Conservation (phyloP, 306 rosid genomes). For the Parietaria judaica region DNA sequence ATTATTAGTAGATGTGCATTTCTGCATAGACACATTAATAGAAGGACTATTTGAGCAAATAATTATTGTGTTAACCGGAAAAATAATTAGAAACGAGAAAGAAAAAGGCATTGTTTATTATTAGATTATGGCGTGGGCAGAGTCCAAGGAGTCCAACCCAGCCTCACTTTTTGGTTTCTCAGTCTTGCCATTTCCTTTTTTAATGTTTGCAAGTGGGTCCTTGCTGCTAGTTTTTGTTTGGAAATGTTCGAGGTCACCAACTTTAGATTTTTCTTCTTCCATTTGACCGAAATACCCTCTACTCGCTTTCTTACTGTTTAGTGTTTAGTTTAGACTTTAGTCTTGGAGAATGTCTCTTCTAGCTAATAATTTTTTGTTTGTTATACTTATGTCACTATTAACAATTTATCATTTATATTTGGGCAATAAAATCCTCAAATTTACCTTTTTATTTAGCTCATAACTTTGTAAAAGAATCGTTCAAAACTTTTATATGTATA, state of each 20-base stretch:
- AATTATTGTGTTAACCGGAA: not conserved
- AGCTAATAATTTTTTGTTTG: not conserved
- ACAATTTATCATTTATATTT: not conserved
- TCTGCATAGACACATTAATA: too few relatives aligned
- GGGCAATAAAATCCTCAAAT: not conserved
- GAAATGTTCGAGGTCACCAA: slow-evolving; percentile 7
- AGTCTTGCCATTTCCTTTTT: not conserved
- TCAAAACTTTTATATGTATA: too few relatives aligned
- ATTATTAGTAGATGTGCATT: too few relatives aligned
- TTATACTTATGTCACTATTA: not conserved
- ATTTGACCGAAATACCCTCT: slow-evolving; percentile 5
- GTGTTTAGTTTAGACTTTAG: not conserved
- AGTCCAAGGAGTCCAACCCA: slow-evolving; percentile 1
- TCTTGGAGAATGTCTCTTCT: not conserved
- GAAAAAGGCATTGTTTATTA: not conserved
- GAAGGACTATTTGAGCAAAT: too few relatives aligned
- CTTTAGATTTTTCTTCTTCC: not conserved
- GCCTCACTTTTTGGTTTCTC: not conserved
- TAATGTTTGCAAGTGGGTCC: slow-evolving; percentile 18
- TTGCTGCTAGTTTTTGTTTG: slow-evolving; percentile 4
- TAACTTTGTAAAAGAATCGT: not conserved
- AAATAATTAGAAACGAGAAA: not conserved
- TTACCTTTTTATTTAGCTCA: too few relatives aligned
- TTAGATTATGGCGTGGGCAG: not conserved
- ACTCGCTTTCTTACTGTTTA: not conserved